A percentile compares a stretch with the other conserved stretches of the same genome.
phyloP scores from a whole-genome alignment of 495 filamentous ascomycete species.

The Tricharina praecox region DNA sequence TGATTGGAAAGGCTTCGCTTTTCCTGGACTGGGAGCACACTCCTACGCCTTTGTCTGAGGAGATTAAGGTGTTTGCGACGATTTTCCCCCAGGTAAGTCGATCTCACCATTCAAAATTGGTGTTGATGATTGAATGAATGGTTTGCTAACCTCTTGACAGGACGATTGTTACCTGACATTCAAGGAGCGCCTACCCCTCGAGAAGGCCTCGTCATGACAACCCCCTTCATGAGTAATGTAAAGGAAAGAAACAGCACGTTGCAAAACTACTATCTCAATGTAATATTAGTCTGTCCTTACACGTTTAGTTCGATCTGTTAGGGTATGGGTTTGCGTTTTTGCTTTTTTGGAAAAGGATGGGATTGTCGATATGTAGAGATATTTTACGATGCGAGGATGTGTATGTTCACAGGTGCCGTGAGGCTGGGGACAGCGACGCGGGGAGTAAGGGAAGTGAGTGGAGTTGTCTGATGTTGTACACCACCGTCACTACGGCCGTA shows the following conservation, averaged over 20 bases:
- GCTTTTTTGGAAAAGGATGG: neutral
- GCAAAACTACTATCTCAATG: neutral
- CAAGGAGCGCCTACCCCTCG: conserved; percentile 17
- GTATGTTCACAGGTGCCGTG: no score
- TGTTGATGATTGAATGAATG: neutral
- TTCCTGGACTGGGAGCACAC: conserved; percentile 82
- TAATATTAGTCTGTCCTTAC: conserved; percentile 6
- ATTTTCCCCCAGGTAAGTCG: conserved; percentile 94
- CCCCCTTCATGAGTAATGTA: neutral
- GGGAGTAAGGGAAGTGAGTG: no score
- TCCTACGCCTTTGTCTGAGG: conserved; percentile 61
- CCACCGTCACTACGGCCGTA: no score
- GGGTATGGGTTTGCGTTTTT: neutral
- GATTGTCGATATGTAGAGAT: no score
- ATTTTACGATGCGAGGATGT: no score
- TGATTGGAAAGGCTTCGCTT: conserved; percentile 89
- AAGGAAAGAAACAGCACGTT: no score
- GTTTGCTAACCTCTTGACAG: no score
- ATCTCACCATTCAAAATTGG: conserved; percentile 25
- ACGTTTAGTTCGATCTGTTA: no score
- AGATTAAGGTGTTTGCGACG: conserved; percentile 96
- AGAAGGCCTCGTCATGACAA: conserved; percentile 2
- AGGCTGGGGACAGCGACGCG: no score
- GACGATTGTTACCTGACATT: conserved; percentile 27
- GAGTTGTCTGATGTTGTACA: no score